phyloP scores from a whole-genome alignment of 768 basidiomycete genomes.

The Boletus huronensis region DNA sequence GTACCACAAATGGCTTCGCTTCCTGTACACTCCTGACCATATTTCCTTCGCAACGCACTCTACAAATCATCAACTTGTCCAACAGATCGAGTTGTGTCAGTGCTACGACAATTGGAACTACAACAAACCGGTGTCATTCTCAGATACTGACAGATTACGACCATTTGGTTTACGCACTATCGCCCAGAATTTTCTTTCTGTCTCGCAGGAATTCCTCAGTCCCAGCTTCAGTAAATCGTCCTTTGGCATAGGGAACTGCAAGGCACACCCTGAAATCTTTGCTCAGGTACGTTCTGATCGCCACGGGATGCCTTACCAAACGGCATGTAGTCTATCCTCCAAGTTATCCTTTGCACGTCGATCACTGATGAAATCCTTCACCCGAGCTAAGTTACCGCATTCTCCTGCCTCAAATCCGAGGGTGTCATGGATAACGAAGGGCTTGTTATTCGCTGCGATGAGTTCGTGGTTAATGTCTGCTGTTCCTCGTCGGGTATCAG shows the following conservation, averaged over 20 bases:
- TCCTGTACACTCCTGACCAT: neutral
- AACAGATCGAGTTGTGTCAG: neutral
- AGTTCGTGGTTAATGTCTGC: neutral
- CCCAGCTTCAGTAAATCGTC: neutral
- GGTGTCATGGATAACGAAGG: neutral
- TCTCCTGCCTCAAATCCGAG: neutral
- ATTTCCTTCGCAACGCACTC: neutral
- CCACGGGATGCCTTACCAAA: neutral
- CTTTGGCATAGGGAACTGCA: neutral
- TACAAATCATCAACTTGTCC: neutral
- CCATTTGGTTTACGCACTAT: neutral
- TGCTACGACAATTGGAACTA: neutral
- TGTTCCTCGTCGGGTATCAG: neutral
- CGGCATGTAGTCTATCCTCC: neutral
- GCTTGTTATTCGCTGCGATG: neutral
- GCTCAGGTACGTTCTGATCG: neutral
- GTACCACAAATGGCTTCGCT: neutral
- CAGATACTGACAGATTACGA: neutral
- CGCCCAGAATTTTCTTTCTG: neutral
- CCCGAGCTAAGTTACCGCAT: neutral
- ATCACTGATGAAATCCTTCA: neutral
- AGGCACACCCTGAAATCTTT: neutral
- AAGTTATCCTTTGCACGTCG: neutral
- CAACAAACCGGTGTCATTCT: neutral
- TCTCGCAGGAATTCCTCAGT: neutral